Evolutionary conservation across 1,284 basidiomycete genomes (phyloP).

Genomic region (Paramarasmius palmivorus): DNA sequence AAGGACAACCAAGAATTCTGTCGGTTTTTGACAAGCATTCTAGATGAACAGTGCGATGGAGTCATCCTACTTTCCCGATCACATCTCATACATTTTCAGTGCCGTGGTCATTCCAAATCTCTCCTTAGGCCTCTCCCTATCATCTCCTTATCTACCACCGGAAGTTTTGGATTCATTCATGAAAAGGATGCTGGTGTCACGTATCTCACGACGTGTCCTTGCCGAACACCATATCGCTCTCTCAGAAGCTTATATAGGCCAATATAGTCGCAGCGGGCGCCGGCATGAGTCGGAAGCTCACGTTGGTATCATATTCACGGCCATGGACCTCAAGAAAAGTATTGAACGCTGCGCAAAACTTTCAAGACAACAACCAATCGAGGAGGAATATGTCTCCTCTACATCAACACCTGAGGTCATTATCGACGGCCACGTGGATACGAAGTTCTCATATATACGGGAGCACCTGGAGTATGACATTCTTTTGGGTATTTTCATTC

Average conservation of each 20-base stretch:
- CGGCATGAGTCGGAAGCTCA: conserved; percentile 50
- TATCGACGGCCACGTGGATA: conserved; percentile 74
- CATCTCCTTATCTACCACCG: conserved; percentile 76
- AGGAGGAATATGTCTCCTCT: conserved; percentile 28
- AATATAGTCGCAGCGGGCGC: conserved; percentile 26
- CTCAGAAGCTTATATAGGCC: conserved; percentile 55
- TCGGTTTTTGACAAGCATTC: conserved; percentile 60
- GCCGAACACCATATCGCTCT: conserved; percentile 90
- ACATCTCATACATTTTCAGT: conserved; percentile 35
- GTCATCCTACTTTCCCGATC: background rate
- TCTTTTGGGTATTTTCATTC: background rate
- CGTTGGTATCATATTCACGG: conserved; percentile 87
- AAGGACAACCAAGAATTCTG: conserved; percentile 84
- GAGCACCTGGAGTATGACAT: conserved; percentile 80
- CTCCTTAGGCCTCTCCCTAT: conserved; percentile 74
- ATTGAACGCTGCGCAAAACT: conserved; percentile 69
- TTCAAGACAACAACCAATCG: conserved; percentile 51
- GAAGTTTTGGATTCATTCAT: conserved; percentile 87
- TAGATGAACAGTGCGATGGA: conserved; percentile 73
- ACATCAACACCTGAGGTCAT: conserved; percentile 63
- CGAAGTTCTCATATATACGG: conserved; percentile 81
- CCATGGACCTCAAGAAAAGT: conserved; percentile 68
- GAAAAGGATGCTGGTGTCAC: conserved; percentile 87
- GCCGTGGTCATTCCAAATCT: conserved; percentile 77
- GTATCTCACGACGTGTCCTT: conserved; percentile 87